phyloP scores from a whole-genome alignment of 164 flowering plant genomes.

The Umbilicus rupestris region DNA sequence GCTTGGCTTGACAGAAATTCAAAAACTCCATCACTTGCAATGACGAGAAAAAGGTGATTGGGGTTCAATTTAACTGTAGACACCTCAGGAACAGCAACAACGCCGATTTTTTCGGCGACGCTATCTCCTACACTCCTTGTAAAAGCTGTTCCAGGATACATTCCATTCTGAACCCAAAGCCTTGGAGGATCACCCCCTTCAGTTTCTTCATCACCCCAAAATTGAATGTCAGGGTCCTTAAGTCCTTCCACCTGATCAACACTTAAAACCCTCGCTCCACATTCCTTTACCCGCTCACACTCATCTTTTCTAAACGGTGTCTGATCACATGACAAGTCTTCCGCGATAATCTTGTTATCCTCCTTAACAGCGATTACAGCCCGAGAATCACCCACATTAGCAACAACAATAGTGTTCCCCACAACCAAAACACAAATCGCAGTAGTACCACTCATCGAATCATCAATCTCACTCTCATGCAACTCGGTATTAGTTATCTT shows the following conservation, averaged over 20 bases:
- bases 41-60: constrained; percentile 66
- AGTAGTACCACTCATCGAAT: constrained; percentile 93
- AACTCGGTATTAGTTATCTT: constrained; percentile 48
- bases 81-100: constrained; percentile 81
- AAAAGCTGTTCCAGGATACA: constrained; percentile 94
- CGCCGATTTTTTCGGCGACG: constrained; percentile 83
- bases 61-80: constrained; percentile 46
- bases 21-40: constrained; percentile 97
- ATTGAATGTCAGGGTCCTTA: constrained; percentile 69
- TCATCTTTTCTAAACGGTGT: constrained; percentile 92
- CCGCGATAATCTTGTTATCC: constrained; percentile 49
- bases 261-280: constrained; percentile 90
- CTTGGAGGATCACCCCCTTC: constrained; percentile 90
- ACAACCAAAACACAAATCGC: constrained; percentile 76
- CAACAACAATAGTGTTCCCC: constrained; percentile 66
- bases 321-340: constrained; percentile 72
- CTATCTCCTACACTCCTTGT: constrained; percentile 89
- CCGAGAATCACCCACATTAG: constrained; percentile 94
- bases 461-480: constrained; percentile 72
- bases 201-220: constrained; percentile 86
- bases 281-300: constrained; percentile 70
- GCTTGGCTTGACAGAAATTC: constrained; percentile 90
- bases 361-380: constrained; percentile 69
- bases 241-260: constrained; percentile 86
- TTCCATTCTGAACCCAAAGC: constrained; percentile 80